Evolutionary conservation across 2,329 filamentous ascomycete genomes (phyloP), one percentile per base, ranked within the genome.

Genomic region (Monilinia fructicola): DNA sequence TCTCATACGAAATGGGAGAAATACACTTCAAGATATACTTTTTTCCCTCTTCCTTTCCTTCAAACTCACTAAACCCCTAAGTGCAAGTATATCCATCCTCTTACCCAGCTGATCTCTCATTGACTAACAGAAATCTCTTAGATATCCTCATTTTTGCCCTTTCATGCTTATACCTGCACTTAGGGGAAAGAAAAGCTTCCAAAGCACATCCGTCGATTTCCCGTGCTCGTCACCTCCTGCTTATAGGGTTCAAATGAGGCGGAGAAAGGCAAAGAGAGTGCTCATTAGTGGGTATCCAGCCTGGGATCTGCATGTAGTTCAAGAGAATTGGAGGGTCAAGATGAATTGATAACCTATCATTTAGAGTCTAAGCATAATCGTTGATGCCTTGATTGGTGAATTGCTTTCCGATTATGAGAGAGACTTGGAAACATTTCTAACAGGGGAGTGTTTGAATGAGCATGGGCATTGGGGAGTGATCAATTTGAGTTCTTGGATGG

Each of bases 11-110:
- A 35, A 35, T 6, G 31, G 1, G 5, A 35, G 16, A 18, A 21
- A 56, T 58, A 5, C 31, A 44, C 16, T 21, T 59, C 54, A 58
- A 56, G n/a, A 56, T 23, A 56, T 40, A 23, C 35, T 23, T 56
- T 40, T 42, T 21, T 58, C 54, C 21, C 11, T 38, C 14, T 23
- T 40, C 18, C 11, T 23, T 12, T 56, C 11, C 9, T 18, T 50
- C 28, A 64, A 64, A 55, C 61, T 64, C 53, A 68, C 67, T 68
- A 68, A 62, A 52, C 67, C 67, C 28, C 28, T 68, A 68, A 68
- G 54, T 68, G 65, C 67, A 68, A 35, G 60, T 64, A 46, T 50
- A 64, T 67, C 65, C 67, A 21, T 59, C 46, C 18, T 23, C 23
- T 42, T 31, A 23, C 52, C 10, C 61, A 64, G 61, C 61, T 64